Evolutionary conservation across 768 basidiomycete species (phyloP).

Genomic region (Heimioporus sp.): DNA sequence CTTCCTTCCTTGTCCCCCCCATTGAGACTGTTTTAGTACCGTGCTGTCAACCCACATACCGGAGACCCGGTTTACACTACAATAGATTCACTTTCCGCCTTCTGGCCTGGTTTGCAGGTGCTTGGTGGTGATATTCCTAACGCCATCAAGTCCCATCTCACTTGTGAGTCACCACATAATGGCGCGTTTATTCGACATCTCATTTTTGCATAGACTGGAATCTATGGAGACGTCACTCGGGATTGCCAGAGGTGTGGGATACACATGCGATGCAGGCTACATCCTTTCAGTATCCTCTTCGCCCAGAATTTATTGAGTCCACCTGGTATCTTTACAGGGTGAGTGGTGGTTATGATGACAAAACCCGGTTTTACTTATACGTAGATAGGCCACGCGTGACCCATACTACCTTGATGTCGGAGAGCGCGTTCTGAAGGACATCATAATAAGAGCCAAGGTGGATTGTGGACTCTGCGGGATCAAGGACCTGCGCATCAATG

Average conservation of each 20-base stretch:
- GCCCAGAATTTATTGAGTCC: constrained; percentile 93
- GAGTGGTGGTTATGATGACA: constrained; percentile 20
- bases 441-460: constrained; percentile 72
- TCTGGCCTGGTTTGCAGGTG: constrained; percentile 96
- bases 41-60: constrained; percentile 74
- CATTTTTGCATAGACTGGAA: constrained; percentile 69
- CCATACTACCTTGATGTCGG: constrained; percentile 91
- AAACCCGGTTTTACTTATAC: background rate
- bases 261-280: constrained; percentile 70
- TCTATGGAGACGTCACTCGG: constrained; percentile 83
- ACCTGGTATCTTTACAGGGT: constrained; percentile 95
- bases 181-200: background rate
- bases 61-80: constrained; percentile 74
- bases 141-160: constrained; percentile 89
- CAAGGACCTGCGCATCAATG: constrained; percentile 71
- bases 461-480: constrained; percentile 86
- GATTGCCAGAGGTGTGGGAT: constrained; percentile 91
- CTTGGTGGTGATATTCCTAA: constrained; percentile 82
- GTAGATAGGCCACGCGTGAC: constrained; percentile 81
- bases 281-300: constrained; percentile 74
- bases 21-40: constrained; percentile 55
- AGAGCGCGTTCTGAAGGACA: constrained; percentile 77
- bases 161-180: constrained; percentile 51
- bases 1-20: background rate
- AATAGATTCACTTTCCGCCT: constrained; percentile 95